phyloP scores from a whole-genome alignment of 257 asterid genomes.

The Pogostemon cablin region DNA sequence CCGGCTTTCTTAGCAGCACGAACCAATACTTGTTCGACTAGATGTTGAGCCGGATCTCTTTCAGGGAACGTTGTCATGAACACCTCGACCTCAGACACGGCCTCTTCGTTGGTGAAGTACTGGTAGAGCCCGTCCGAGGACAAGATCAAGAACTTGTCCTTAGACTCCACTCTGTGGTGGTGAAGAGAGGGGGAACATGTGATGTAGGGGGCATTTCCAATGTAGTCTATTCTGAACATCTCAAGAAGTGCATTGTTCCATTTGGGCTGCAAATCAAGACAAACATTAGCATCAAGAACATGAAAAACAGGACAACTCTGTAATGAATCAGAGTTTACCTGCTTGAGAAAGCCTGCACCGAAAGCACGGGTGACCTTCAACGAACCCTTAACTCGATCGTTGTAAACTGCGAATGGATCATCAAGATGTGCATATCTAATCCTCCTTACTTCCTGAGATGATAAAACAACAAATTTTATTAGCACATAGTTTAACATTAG shows the following conservation, averaged over 20 bases:
- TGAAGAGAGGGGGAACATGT: conserved; percentile 72
- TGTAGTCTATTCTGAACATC: conserved; percentile 83
- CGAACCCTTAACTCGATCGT: conserved; percentile 84
- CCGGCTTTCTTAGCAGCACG: conserved; percentile 98
- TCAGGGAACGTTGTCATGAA: conserved; percentile 86
- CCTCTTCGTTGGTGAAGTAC: conserved; percentile 90
- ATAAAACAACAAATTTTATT: neutral
- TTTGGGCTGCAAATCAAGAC: conserved; percentile 66
- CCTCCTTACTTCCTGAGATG: conserved; percentile 76
- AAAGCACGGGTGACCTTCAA: conserved; percentile 95
- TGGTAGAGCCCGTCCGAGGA: conserved; percentile 97
- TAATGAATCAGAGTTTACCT: conserved; percentile 38
- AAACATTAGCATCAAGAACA: neutral
- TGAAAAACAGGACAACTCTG: neutral
- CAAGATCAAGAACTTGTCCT: conserved; percentile 81
- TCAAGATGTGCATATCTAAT: conserved; percentile 70
- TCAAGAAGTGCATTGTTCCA: conserved; percentile 90
- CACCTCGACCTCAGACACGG: conserved; percentile 73
- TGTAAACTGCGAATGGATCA: conserved; percentile 70
- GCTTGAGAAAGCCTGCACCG: conserved; percentile 94
- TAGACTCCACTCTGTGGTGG: conserved; percentile 69
- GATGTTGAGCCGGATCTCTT: conserved; percentile 98
- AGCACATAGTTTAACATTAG: neutral
- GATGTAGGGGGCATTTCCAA: conserved; percentile 80
- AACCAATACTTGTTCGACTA: conserved; percentile 81